Base-by-base conservation (phyloP, 2,329 filamentous ascomycete genomes). In the Amylocarpus encephaloides region DNA sequence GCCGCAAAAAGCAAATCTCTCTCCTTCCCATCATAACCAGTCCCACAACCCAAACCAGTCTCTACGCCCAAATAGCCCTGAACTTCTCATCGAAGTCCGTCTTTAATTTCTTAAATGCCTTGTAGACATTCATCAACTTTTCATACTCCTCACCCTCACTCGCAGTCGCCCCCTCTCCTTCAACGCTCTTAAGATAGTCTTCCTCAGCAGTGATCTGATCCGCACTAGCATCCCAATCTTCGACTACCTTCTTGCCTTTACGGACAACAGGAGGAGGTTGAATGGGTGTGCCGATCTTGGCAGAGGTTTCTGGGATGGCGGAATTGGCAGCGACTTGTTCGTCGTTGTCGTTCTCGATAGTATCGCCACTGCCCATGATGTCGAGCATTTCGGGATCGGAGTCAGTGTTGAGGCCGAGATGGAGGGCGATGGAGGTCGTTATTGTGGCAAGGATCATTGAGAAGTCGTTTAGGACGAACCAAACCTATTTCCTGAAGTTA, bases 381-480 rank as follows among this genome's bases (percentile, higher is more conserved):
- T 71, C 66, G 2, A 68, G 64, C 15, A 64, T 66, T 32, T 71
- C 67, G 1, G 69, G 67, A 42, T 79, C 74, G 6, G 77, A 67
- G 47, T 75, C 74, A 46, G 72, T 68, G 32, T 72, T 72, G 7
- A 77, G 68, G 16, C 76, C 75, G 55, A 83, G 70, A 58, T 83
- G 78, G 54, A 77, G 77, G 5, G 72, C 72, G 1, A 87, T 64
- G 43, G 77, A 81, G 0, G 83, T 82, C 32, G 86, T 77, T 56
- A 93, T 87, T 9, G 88, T 88, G 0, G 85, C 83, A 0, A 88
- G 71, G 0, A 84, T 64, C 16, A 79, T 71, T 12, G 77, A 81
- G 64, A 83, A 82, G 60, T 85, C 78, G 53, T 88, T 87, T 2
- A 90, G 71, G 1, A 77, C 62, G 60, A 85, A 90, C 86, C 86